These are phyloP conservation scores for Kwoniella dejecticola DNA, from an alignment of 768 basidiomycete species.

Conservation along the genomic window DNA sequence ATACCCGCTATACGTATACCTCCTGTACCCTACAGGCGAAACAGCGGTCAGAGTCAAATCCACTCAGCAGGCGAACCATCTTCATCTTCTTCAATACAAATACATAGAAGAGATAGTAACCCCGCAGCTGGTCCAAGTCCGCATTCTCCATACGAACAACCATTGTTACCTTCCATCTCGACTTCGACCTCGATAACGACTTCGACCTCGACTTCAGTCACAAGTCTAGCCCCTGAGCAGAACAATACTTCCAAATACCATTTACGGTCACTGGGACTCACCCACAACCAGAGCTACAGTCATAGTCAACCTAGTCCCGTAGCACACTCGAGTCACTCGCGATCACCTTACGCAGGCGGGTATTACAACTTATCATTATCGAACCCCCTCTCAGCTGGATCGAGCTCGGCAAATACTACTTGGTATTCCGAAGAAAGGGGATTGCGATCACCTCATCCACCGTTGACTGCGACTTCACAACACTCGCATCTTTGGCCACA, in stretches of 20 bases:
- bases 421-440: conserved; percentile 12
- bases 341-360: conserved; percentile 18
- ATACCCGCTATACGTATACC: conserved; percentile 23
- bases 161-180: conserved; percentile 8
- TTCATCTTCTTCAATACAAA: no score
- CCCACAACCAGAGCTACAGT: no score
- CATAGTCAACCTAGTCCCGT: conserved; percentile 8
- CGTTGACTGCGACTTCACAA: conserved; percentile 15
- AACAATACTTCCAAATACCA: conserved; percentile 1
- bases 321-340: conserved; percentile 7
- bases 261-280: neutral
- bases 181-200: conserved; percentile 2
- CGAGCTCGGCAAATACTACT: conserved; percentile 1
- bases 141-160: conserved; percentile 15
- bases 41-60: neutral
- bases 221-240: neutral
- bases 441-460: conserved; percentile 29
- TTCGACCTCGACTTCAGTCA: no score
- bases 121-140: conserved; percentile 2
- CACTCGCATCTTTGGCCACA: conserved; percentile 21
- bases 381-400: conserved; percentile 13
- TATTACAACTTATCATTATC: conserved; percentile 3
- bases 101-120: neutral
- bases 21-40: conserved; percentile 14
- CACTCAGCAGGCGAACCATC: no score